Base-by-base conservation (phyloP, 2,329 filamentous ascomycete species). In the Cladosporium sp. region DNA sequence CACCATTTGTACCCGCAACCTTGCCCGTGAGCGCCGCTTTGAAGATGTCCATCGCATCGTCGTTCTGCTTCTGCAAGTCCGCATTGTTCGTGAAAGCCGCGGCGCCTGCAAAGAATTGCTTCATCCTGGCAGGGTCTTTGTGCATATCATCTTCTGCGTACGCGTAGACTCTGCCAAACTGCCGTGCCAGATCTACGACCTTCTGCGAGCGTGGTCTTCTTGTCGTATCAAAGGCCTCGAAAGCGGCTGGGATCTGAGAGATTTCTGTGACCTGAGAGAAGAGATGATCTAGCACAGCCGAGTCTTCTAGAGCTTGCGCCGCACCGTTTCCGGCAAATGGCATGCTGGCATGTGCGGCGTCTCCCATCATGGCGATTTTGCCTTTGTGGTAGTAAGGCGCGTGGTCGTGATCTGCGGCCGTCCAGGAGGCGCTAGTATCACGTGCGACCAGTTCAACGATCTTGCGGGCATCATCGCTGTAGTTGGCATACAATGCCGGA, bases 271-370 rank as follows among this genome's bases (percentile, higher is more conserved):
- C 60, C 37, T 59, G 57, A 1, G 60, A 63, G 42, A 74, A 66
- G 2, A 75, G 63, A 13, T 65, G 61, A 10, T 67, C 65, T 5
- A 74, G 64, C 7, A 74, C 67, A 0, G 70, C 65, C 1, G 67
- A 68, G 51, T 75, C 72, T 57, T 77, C 74, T 19, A 77, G 66
- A 1, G 72, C 70, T 64, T 73, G 70, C 3, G 69, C 69, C 0
- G 69, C 72, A 6, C 73, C 73, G 7, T 73, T 65, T 3, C 70
- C 73, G 3, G 71, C 71, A 47, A 69, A 74, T 1, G 73, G 72
- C 44, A 72, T 68, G 15, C 64, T 68, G 8, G 73, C 69, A 56
- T 76, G 74, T 3, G 73, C 74, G 20, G 73, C 71, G 50, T 76
- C 73, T 13, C 74, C 74, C 45, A 72, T 67, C 48, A 75, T 68